These are phyloP conservation scores for Suhomyces terraborum DNA, from an alignment of 1,139 yeast genomes.

Conservation along the genomic window DNA sequence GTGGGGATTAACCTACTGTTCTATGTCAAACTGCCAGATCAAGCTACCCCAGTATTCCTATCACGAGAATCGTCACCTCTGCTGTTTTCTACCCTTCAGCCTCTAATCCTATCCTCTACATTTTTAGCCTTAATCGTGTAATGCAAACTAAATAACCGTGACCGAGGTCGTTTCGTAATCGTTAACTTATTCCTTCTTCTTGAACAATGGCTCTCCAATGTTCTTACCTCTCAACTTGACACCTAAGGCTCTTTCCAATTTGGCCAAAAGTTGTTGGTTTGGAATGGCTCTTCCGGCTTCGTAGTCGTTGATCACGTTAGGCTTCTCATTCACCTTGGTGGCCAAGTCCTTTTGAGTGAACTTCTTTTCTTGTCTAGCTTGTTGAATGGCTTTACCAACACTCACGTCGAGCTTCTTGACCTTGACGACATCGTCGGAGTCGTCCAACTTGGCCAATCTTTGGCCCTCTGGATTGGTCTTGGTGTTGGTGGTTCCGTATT, in stretches of 20 bases:
- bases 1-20: no score
- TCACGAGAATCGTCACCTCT: no score
- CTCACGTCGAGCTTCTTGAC: slow-evolving; percentile 81
- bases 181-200: slow-evolving; percentile 47
- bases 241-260: slow-evolving; percentile 92
- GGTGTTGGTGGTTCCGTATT: slow-evolving; percentile 71
- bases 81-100: no score
- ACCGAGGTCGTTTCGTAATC: slow-evolving; percentile 8
- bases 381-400: slow-evolving; percentile 86
- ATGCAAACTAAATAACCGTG: slow-evolving; percentile 12
- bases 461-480: slow-evolving; percentile 88
- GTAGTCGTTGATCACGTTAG: slow-evolving; percentile 91
- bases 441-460: slow-evolving; percentile 87
- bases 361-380: slow-evolving; percentile 86
- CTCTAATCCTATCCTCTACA: no score
- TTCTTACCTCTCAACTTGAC: slow-evolving; percentile 94
- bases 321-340: slow-evolving; percentile 92
- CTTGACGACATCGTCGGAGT: slow-evolving; percentile 90
- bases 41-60: no score
- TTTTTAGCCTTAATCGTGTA: slow-evolving; percentile 8
- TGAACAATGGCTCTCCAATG: slow-evolving; percentile 88
- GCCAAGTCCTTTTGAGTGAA: slow-evolving; percentile 96
- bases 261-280: slow-evolving; percentile 89
- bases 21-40: no score
- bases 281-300: slow-evolving; percentile 98